Evolutionary conservation across 2,329 filamentous ascomycete species (phyloP).

Genomic region (Whalleya microplaca): DNA sequence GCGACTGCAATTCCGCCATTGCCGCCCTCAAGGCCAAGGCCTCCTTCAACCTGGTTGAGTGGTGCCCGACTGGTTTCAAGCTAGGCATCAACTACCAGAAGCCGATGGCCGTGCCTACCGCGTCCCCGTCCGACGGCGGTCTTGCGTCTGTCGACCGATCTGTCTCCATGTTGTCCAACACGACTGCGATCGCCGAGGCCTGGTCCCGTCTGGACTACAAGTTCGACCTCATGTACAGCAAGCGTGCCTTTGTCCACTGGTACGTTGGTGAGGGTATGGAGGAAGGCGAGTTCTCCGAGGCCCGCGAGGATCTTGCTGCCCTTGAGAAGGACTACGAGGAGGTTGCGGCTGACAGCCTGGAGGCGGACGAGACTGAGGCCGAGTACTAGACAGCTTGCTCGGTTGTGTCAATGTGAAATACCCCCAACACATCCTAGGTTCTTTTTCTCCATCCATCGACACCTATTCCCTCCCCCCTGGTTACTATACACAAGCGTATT

Average conservation of each 20-base stretch:
- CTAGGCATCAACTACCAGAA: conserved; percentile 77
- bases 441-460: conserved; percentile 16
- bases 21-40: conserved; percentile 71
- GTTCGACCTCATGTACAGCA: conserved; percentile 80
- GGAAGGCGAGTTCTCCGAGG: conserved; percentile 87
- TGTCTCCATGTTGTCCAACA: conserved; percentile 76
- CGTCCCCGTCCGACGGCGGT: conserved; percentile 57
- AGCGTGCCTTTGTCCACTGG: conserved; percentile 78
- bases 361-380: conserved; percentile 65
- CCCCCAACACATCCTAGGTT: conserved; percentile 20
- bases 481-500: conserved; percentile 13
- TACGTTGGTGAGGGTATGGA: conserved; percentile 92
- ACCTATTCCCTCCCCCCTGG: conserved; percentile 1
- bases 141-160: conserved; percentile 65
- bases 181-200: conserved; percentile 73
- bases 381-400: conserved; percentile 85
- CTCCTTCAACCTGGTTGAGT: conserved; percentile 75
- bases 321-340: conserved; percentile 88
- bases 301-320: conserved; percentile 82
- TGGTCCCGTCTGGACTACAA: conserved; percentile 75
- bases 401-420: conserved; percentile 34
- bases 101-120: conserved; percentile 60
- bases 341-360: conserved; percentile 73
- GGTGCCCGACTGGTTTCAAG: conserved; percentile 78
- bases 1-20: conserved; percentile 70